These are phyloP conservation scores for Clonostachys chloroleuca DNA, from an alignment of 2,329 filamentous ascomycete species.

Conservation along the genomic window DNA sequence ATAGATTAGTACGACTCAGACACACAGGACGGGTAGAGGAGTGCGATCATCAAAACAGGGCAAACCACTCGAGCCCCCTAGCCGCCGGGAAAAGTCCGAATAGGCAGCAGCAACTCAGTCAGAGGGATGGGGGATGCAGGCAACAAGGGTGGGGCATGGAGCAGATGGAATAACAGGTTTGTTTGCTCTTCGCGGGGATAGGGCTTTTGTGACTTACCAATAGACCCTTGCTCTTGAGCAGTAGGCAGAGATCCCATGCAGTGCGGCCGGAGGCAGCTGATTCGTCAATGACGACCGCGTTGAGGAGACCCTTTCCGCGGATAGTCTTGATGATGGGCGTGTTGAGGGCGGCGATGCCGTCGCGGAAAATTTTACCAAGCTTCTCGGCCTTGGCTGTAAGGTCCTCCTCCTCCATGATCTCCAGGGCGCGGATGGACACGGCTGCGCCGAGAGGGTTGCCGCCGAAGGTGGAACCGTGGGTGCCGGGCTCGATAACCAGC, in stretches of 20 bases:
- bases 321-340: slow-evolving; percentile 78
- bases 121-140: too few relatives aligned
- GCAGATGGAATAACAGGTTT: too few relatives aligned
- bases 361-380: slow-evolving; percentile 78
- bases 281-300: slow-evolving; percentile 96
- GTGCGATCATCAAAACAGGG: background rate
- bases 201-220: slow-evolving; percentile 57
- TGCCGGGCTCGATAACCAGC: slow-evolving; percentile 93
- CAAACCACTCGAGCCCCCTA: too few relatives aligned
- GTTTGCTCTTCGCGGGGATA: too few relatives aligned
- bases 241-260: slow-evolving; percentile 94
- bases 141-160: too few relatives aligned
- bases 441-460: slow-evolving; percentile 95
- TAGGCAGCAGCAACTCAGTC: too few relatives aligned
- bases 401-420: slow-evolving; percentile 88
- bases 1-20: background rate
- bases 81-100: too few relatives aligned
- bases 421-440: slow-evolving; percentile 89
- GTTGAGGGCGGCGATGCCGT: slow-evolving; percentile 70
- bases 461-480: slow-evolving; percentile 97
- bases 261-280: slow-evolving; percentile 76
- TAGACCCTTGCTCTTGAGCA: slow-evolving; percentile 92
- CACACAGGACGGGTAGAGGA: background rate
- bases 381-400: slow-evolving; percentile 79
- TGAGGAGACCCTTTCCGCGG: slow-evolving; percentile 89